Percentiles rank a stretch among this genome's conserved stretches.
These are phyloP conservation scores for Calonectria hongkongensis DNA, from an alignment of 2,329 filamentous ascomycete genomes.

Conservation along the genomic window DNA sequence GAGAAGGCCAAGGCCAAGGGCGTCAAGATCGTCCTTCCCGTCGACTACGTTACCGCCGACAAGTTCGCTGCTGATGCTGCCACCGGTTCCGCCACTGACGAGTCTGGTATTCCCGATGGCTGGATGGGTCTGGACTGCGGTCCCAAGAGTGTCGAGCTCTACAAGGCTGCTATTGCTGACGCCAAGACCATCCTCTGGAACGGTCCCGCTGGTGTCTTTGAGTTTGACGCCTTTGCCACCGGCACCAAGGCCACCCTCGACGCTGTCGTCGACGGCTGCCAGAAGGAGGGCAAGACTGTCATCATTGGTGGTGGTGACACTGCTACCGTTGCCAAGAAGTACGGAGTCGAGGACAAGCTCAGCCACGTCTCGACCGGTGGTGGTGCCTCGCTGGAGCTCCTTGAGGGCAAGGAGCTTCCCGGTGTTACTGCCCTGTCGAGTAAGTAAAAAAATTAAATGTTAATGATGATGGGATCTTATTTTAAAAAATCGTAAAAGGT, in stretches of 20 bases:
- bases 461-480: constrained; percentile 56
- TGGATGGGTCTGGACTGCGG: constrained; percentile 99
- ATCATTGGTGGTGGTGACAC: constrained; percentile 99
- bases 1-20: constrained; percentile 98
- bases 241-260: constrained; percentile 96
- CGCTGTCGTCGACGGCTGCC: constrained; percentile 86
- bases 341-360: constrained; percentile 95
- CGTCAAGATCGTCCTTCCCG: constrained; percentile 94
- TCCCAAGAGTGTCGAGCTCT: constrained; percentile 89
- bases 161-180: constrained; percentile 89
- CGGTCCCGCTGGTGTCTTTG: constrained; percentile 96
- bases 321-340: constrained; percentile 98
- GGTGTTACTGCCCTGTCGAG: constrained; percentile 94
- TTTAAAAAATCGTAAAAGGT: constrained; percentile 56
- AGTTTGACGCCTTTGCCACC: constrained; percentile 94
- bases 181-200: constrained; percentile 99
- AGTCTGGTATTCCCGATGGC: constrained; percentile 93
- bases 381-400: constrained; percentile 94
- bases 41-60: constrained; percentile 97
- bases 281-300: constrained; percentile 89
- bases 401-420: constrained; percentile 98
- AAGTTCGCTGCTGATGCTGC: constrained; percentile 93
- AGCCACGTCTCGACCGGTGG: constrained; percentile 99
- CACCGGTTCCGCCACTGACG: constrained; percentile 87
- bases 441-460: constrained; percentile 70